Evolutionary conservation across 2,329 filamentous ascomycete genomes (phyloP).

Genomic region (Colletotrichum truncatum): DNA sequence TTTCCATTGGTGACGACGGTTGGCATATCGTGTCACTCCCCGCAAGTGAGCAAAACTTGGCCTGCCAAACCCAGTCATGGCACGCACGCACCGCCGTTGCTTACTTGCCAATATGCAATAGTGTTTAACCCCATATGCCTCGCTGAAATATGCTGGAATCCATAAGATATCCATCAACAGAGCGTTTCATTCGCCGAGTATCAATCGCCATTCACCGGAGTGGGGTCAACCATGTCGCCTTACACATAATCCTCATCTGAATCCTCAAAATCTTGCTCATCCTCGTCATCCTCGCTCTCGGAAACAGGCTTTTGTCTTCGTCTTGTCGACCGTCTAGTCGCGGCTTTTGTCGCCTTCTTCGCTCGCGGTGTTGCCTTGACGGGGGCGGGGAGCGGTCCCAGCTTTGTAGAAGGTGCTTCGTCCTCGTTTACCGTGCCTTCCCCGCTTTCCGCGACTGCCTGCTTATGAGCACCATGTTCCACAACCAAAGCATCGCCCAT

Average conservation of each 20-base stretch:
- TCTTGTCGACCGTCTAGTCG: slow-evolving; percentile 18
- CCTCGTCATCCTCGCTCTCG: slow-evolving; percentile 25
- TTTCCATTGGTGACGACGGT: neutral
- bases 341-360: slow-evolving; percentile 8
- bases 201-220: no score
- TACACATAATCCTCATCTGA: slow-evolving; percentile 25
- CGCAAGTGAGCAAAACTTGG: no score
- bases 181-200: no score
- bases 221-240: neutral
- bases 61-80: neutral
- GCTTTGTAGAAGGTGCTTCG: neutral
- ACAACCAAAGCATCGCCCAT: slow-evolving; percentile 44
- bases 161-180: neutral
- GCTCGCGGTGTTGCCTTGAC: slow-evolving; percentile 20
- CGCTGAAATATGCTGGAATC: neutral
- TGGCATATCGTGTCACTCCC: neutral
- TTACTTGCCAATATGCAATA: neutral
- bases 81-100: neutral
- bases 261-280: slow-evolving; percentile 7
- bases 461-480: slow-evolving; percentile 36
- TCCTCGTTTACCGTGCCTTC: neutral
- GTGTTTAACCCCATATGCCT: neutral
- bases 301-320: slow-evolving; percentile 6
- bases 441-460: neutral
- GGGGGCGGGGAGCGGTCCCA: slow-evolving; percentile 4